Evolutionary conservation across 441 rosid genomes (phyloP).

Genomic region (Kokia cookei): DNA sequence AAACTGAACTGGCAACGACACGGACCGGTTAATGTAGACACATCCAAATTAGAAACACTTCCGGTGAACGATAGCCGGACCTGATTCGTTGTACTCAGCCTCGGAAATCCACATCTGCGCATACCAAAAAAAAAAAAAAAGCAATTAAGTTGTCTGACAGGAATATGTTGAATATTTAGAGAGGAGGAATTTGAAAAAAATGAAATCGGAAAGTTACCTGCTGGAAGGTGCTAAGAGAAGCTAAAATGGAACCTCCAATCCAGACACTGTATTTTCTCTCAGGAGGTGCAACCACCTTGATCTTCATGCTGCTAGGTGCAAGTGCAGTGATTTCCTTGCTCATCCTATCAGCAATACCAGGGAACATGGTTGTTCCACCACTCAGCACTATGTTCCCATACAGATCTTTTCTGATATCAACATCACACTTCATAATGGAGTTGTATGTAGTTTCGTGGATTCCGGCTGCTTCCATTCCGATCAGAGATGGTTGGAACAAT

Average conservation of each 20-base stretch:
- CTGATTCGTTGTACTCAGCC: slow-evolving; percentile 35
- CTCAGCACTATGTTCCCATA: slow-evolving; percentile 69
- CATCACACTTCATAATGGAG: slow-evolving; percentile 73
- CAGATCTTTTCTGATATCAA: slow-evolving; percentile 73
- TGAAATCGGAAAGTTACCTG: slow-evolving; percentile 28
- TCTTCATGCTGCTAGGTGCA: slow-evolving; percentile 66
- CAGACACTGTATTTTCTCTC: slow-evolving; percentile 77
- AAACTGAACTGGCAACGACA: background rate
- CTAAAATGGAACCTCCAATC: slow-evolving; percentile 69
- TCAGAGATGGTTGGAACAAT: slow-evolving; percentile 68
- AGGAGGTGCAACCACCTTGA: slow-evolving; percentile 67
- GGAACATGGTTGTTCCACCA: slow-evolving; percentile 81
- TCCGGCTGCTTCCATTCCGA: slow-evolving; percentile 76
- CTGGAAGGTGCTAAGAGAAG: slow-evolving; percentile 68
- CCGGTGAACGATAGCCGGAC: slow-evolving; percentile 36
- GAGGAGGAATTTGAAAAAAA: too few species aligned
- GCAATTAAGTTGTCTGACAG: background rate
- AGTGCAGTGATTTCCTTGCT: slow-evolving; percentile 76
- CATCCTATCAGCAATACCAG: slow-evolving; percentile 74
- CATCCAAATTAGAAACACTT: slow-evolving; percentile 28
- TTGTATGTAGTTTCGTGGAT: slow-evolving; percentile 73
- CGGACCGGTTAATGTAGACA: background rate
- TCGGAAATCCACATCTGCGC: slow-evolving; percentile 41
- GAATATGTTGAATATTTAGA: too few species aligned
- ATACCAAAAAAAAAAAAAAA: background rate